These are phyloP conservation scores for Lachnellula hyalina DNA, from an alignment of 2,329 filamentous ascomycete genomes.

Conservation along the genomic window DNA sequence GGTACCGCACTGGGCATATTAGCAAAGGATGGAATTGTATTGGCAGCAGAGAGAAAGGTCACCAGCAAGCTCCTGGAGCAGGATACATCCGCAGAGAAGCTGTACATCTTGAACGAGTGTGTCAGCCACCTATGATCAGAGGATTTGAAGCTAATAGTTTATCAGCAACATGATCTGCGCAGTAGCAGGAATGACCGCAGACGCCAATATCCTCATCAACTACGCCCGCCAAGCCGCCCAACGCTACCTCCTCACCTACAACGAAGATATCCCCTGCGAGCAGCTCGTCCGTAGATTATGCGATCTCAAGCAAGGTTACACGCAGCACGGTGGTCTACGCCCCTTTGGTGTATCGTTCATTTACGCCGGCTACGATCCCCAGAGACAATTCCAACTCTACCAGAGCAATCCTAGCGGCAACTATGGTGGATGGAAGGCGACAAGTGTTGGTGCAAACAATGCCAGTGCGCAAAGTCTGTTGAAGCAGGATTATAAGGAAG, in stretches of 20 bases:
- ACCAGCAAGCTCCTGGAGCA: constrained; percentile 99
- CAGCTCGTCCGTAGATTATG: constrained; percentile 95
- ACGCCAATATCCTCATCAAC: constrained; percentile 99
- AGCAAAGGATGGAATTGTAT: constrained; percentile 95
- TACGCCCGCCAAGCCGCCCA: constrained; percentile 96
- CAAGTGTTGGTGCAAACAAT: constrained; percentile 95
- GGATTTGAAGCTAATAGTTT: constrained; percentile 10
- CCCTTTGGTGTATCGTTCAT: constrained; percentile 99
- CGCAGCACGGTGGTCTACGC: constrained; percentile 95
- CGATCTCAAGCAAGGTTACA: constrained; percentile 98
- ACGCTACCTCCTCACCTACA: constrained; percentile 96
- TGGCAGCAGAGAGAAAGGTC: constrained; percentile 97
- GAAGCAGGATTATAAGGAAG: constrained; percentile 99
- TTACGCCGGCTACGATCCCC: constrained; percentile 95
- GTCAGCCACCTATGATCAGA: constrained; percentile 29
- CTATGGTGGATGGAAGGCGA: constrained; percentile 99
- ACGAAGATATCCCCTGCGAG: constrained; percentile 99
- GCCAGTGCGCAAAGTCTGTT: constrained; percentile 92
- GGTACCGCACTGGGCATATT: constrained; percentile 95
- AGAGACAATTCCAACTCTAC: constrained; percentile 96
- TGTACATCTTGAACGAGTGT: constrained; percentile 98
- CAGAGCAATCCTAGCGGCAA: constrained; percentile 98
- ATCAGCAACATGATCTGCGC: constrained; percentile 98
- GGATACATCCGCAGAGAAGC: constrained; percentile 99
- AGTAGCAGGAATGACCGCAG: constrained; percentile 97